Conservation (phyloP, 2,329 filamentous ascomycete genomes). For the Annulohypoxylon truncatum region DNA sequence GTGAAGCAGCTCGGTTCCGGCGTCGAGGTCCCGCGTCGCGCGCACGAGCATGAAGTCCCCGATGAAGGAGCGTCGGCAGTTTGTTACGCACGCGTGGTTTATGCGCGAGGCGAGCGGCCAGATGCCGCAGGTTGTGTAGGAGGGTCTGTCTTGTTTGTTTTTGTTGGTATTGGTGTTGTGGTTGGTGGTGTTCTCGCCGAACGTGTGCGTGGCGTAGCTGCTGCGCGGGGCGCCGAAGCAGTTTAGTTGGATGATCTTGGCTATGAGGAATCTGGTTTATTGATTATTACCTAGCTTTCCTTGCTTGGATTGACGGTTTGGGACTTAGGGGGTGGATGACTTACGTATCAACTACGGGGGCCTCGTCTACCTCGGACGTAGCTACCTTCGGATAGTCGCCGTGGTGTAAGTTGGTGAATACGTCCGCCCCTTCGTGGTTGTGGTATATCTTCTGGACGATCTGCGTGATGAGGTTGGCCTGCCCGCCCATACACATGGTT, state of each 20-base stretch:
- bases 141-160: neutral
- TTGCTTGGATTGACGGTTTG: neutral
- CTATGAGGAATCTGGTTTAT: conserved; percentile 57
- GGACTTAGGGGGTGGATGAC: conserved; percentile 37
- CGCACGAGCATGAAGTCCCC: conserved; percentile 66
- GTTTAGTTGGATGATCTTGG: conserved; percentile 57
- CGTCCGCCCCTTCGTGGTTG: conserved; percentile 51
- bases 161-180: too few species aligned
- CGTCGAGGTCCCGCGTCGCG: conserved; percentile 56
- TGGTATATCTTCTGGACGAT: conserved; percentile 60
- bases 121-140: conserved; percentile 53
- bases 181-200: too few species aligned
- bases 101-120: conserved; percentile 62
- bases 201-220: conserved; percentile 28
- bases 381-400: conserved; percentile 54
- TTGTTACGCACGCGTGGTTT: conserved; percentile 65
- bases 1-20: conserved; percentile 59
- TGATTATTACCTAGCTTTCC: conserved; percentile 1
- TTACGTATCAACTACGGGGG: conserved; percentile 59
- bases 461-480: conserved; percentile 55
- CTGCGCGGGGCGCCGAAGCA: conserved; percentile 53
- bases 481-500: conserved; percentile 51
- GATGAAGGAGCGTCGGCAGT: conserved; percentile 61
- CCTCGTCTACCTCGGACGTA: conserved; percentile 50
- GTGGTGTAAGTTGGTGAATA: conserved; percentile 54